Evolutionary conservation across 2,329 filamentous ascomycete species (phyloP).

Genomic region (Ramichloridium luteum): DNA sequence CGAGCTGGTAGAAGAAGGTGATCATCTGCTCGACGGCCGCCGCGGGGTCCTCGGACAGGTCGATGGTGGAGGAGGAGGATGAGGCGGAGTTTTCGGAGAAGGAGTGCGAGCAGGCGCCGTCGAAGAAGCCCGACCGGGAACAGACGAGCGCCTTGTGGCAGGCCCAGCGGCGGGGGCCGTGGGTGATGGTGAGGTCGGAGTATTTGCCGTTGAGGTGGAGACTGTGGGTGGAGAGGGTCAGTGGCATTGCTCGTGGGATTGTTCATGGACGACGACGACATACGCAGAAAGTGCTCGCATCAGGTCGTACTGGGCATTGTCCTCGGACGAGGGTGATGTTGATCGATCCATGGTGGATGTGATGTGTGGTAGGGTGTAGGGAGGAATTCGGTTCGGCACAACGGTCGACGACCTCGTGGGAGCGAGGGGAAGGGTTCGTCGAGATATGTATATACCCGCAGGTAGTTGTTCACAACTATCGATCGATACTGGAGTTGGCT

Average conservation of each 20-base stretch:
- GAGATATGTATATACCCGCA: too few relatives aligned
- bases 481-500: too few relatives aligned
- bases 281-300: slow-evolving; percentile 37
- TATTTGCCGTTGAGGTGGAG: slow-evolving; percentile 29
- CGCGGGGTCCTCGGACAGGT: slow-evolving; percentile 28
- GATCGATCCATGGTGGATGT: slow-evolving; percentile 13
- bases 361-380: too few relatives aligned
- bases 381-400: too few relatives aligned
- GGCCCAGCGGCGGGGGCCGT: slow-evolving; percentile 33
- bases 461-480: too few relatives aligned
- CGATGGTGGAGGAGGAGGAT: slow-evolving; percentile 23
- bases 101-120: slow-evolving; percentile 26
- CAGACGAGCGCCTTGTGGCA: slow-evolving; percentile 38
- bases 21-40: slow-evolving; percentile 30
- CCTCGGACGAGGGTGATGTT: slow-evolving; percentile 20
- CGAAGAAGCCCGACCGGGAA: slow-evolving; percentile 36
- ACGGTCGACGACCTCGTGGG: too few relatives aligned
- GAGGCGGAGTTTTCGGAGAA: slow-evolving; percentile 25
- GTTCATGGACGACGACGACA: slow-evolving; percentile 14
- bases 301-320: slow-evolving; percentile 32
- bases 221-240: slow-evolving; percentile 17
- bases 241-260: slow-evolving; percentile 9
- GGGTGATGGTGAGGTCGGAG: slow-evolving; percentile 38
- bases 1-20: slow-evolving; percentile 29
- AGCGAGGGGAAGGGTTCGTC: too few relatives aligned